Base-by-base conservation (phyloP, 768 basidiomycete genomes). In the Lactarius pseudohatsudake region DNA sequence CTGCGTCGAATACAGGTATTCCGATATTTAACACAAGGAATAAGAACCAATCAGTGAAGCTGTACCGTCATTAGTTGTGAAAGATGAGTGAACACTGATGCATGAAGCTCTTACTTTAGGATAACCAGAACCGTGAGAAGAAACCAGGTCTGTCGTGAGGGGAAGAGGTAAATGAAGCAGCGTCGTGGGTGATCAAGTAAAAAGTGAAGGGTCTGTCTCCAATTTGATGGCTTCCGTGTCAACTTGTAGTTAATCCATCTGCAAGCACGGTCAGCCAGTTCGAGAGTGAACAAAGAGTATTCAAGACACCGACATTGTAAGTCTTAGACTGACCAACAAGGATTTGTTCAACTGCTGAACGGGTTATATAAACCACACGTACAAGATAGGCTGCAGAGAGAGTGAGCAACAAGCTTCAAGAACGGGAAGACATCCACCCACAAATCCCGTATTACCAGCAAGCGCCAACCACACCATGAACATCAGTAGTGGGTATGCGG, bases 11-110 rank as follows among this genome's bases (percentile, higher is more conserved):
- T 3, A 78, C 82, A 2, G 87, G 80, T 64, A 87, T 94, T 13
- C 92, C 89, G 57, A 98, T 88, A 72, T 98, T 93, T 45, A 97
- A 80, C 2, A 96, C 83, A 72, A 96, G 77, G 79, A 98, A 96
- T 10, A 38, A 38, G 67, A 94, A 83, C 89, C 92, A 98, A 78
- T 98, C 95, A 36, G 87, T 88, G 66, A 81, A 71, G 40, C 92
- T 95, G 65, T 1, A 36, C 18, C 45, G 0, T 72, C 36, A 38
- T 38, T 38, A 38, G 36, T 0, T 38, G 36, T 38, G 36, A 38
- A 38, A 38, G 11, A 4, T 13, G 13, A 38, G 34, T 34, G 34
- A 34, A 34, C 34, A 9, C 8, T 8, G 36, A 38, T 38, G 11
- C 11, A 38, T 3, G 36, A 38, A 38, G 11, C 36, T 38, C 36